Evolutionary conservation across 768 basidiomycete species (phyloP), one percentile per base, ranked within the genome.

Genomic region (Tylopilus rubrobrunneus): DNA sequence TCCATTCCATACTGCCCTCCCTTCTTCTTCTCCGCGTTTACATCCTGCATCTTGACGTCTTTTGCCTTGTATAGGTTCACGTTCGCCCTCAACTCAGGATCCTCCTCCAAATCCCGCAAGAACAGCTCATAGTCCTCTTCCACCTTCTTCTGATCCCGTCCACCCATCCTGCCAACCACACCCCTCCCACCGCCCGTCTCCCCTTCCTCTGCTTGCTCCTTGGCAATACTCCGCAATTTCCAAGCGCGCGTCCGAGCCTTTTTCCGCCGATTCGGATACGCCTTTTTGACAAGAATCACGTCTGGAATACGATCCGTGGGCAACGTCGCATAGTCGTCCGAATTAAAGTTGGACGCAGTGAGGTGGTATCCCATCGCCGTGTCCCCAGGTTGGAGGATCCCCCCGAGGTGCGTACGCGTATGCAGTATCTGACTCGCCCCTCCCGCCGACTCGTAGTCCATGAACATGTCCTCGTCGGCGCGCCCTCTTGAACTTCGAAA

Each of bases 41-140:
- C 76, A 56, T 77, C 80, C 14, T 58, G 59, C 79, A 84, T 82
- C 62, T 75, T 76, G 47, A 77, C 78, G 52, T 83, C 76, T 58
- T 61, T 78, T 4, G 81, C 75, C 73, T 86, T 89, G 78, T 96
- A 98, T 51, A 98, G 64, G 71, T 97, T 95, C 62, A 98, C 86
- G 9, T 83, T 83, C 6, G 79, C 78, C 37, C 96, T 82, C 76
- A 98, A 74, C 76, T 98, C 95, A 21, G 86, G 86, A 72, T 98
- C 95, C 69, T 98, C 96, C 71, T 97, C 94, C 46, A 98, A 72
- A 57, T 97, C 94, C 44, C 89, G 81, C 71, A 98, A 74, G 83
- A 99, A 99, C 48, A 91, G 58, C 75, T 98, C 97, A 71, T 98
- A 99, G 67, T 99, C 96, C 67, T 92, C 86, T 61, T 98, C 94